Evolutionary conservation across 345 rosid genomes (phyloP), one percentile per base, ranked within the genome.

Genomic region (Eucalyptus erythrocorys): DNA sequence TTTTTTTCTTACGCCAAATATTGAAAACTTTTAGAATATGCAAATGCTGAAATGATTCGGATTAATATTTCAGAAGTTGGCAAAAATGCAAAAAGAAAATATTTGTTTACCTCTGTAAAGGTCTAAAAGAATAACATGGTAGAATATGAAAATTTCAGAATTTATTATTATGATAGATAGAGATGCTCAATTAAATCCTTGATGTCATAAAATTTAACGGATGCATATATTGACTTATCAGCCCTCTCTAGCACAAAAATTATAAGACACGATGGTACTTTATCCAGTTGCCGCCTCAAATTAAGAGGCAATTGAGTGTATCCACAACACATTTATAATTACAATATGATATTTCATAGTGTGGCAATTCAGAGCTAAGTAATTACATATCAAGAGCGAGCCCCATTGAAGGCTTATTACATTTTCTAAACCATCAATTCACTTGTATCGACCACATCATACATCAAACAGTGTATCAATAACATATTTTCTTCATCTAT

Each of bases 241-340:
- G 5, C 71, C 71, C 19, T n/a, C 37, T 64, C 0, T 14, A 30
- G 10, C 71, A n/a, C 37, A 64, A 64, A 15, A 64, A 30, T n/a
- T 0, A 3, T 14, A 64, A 76, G 30, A 3, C 30, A 2, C 0
- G 6, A 40, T 21, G 24, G 15, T 6, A 76, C 27, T 40, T 21
- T 6, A 10, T 76, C 82, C 5, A 0, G 5, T 0, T 6, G 45
- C 80, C 1, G 0, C 1, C 2, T 34, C 80, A 34, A 17, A 68
- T 17, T 17, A 17, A 68, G 6, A 34, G 43, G 0, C 0, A 4
- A 0, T 37, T 13, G 47, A 76, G 27, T 10, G 47, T 40, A 21
- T 37, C 8, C 5, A 0, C 26, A 10, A 21, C 47, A 37, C 47
- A 76, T 37, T 2, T 11, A 10, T 76, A 40, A 5, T 22, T 37